phyloP scores from a whole-genome alignment of 2,329 filamentous ascomycete genomes.

The Volutella citrinella region DNA sequence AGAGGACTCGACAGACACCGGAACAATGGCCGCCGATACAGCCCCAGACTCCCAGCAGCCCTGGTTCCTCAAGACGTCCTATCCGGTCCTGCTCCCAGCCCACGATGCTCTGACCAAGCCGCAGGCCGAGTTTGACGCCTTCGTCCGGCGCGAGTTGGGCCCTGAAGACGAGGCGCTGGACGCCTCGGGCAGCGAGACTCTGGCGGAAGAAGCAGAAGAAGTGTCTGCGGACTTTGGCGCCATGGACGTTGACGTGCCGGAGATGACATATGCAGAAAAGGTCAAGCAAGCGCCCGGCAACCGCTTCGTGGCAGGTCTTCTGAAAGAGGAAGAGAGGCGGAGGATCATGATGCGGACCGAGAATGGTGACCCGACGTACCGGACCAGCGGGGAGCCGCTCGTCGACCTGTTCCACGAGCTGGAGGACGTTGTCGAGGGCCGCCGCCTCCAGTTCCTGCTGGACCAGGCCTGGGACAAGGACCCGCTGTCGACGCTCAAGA shows the following conservation, averaged over 20 bases:
- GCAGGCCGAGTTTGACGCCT: slow-evolving; percentile 26
- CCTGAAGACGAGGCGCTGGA: slow-evolving; percentile 16
- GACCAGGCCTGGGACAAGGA: slow-evolving; percentile 48
- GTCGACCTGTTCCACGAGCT: slow-evolving; percentile 56
- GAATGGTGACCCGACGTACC: slow-evolving; percentile 47
- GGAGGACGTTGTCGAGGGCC: slow-evolving; percentile 35
- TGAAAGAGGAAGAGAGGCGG: slow-evolving; percentile 21
- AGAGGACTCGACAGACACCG: slow-evolving; percentile 21
- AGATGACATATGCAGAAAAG: slow-evolving; percentile 3
- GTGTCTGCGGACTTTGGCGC: slow-evolving; percentile 7
- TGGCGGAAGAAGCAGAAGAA: not conserved
- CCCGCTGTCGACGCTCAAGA: slow-evolving; percentile 48
- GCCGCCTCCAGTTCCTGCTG: slow-evolving; percentile 40
- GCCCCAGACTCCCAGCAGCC: slow-evolving; percentile 19
- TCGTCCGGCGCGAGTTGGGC: slow-evolving; percentile 12
- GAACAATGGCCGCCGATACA: no score
- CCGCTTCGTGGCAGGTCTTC: slow-evolving; percentile 35
- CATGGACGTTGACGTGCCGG: slow-evolving; percentile 13
- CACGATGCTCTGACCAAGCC: slow-evolving; percentile 33
- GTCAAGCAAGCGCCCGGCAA: slow-evolving; percentile 11
- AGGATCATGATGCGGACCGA: slow-evolving; percentile 50
- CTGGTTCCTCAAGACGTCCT: slow-evolving; percentile 39
- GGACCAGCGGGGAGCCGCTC: slow-evolving; percentile 42
- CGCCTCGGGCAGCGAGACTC: not conserved
- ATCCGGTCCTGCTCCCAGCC: slow-evolving; percentile 36